Evolutionary conservation across 257 asterid genomes (phyloP).

Genomic region (Perilla frutescens): DNA sequence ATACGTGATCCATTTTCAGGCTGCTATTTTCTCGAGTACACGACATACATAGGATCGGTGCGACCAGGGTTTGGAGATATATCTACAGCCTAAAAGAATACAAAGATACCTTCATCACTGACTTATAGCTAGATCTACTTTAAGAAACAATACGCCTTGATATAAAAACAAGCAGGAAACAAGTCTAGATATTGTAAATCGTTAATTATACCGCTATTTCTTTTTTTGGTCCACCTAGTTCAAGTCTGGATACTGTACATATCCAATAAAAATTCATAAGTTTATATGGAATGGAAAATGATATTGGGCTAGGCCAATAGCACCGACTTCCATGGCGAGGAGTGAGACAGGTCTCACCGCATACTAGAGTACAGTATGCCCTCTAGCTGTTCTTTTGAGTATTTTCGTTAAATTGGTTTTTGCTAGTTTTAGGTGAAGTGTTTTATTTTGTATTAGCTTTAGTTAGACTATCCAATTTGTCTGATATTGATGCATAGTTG

Average conservation of each 20-base stretch:
- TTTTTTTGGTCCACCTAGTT: not conserved
- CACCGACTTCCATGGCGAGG: not conserved
- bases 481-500: not conserved
- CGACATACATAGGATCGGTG: constrained; percentile 88
- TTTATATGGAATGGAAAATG: not conserved
- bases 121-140: not conserved
- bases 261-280: not conserved
- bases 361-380: too few relatives aligned
- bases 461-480: not conserved
- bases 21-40: constrained; percentile 78
- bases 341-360: too few relatives aligned
- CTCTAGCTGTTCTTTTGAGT: not conserved
- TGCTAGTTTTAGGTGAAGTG: too few relatives aligned
- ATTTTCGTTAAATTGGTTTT: too few relatives aligned
- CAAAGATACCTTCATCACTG: not conserved
- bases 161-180: not conserved
- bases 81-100: constrained; percentile 67
- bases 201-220: not conserved
- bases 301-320: not conserved
- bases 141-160: not conserved
- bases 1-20: constrained; percentile 40
- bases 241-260: not conserved
- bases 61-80: constrained; percentile 92
- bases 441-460: not conserved
- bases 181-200: not conserved